phyloP scores from a whole-genome alignment of 2,329 filamentous ascomycete genomes.

The Colletotrichum coccodes region DNA sequence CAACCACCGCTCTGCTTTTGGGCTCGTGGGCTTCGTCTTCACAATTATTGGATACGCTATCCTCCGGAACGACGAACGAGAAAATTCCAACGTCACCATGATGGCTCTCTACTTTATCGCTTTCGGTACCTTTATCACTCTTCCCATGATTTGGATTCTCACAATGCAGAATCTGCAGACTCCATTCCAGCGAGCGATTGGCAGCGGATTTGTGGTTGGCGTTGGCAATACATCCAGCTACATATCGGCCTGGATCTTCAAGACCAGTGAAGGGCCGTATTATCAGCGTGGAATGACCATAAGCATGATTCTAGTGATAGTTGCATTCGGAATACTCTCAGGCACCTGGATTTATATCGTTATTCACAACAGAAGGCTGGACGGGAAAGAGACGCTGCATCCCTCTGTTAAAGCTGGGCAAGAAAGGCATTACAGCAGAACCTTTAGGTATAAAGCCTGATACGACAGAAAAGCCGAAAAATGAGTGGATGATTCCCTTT shows the following conservation, averaged over 20 bases:
- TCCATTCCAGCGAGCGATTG: constrained; percentile 36
- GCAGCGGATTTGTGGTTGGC: constrained; percentile 49
- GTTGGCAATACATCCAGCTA: constrained; percentile 45
- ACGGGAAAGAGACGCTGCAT: neutral
- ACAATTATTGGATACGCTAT: constrained; percentile 32
- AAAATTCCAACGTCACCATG: constrained; percentile 24
- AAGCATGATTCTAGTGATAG: constrained; percentile 22
- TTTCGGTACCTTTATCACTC: constrained; percentile 30
- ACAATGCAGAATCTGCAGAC: constrained; percentile 32
- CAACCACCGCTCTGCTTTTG: constrained; percentile 33
- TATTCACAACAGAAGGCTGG: constrained; percentile 19
- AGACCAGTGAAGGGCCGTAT: constrained; percentile 31
- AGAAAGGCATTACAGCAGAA: too few relatives aligned
- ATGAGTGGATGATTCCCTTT: too few relatives aligned
- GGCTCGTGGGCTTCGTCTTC: constrained; percentile 26
- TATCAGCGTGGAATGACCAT: constrained; percentile 32
- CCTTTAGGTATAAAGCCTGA: neutral
- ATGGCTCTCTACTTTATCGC: constrained; percentile 35
- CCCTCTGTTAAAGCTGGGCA: neutral
- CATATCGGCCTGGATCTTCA: constrained; percentile 36
- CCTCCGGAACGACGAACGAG: neutral
- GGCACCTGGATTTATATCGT: constrained; percentile 27
- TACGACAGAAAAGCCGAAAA: too few relatives aligned
- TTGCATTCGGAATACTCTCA: constrained; percentile 11
- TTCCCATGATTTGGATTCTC: constrained; percentile 35